A percentile compares a stretch with the other conserved stretches of the same genome.
These are phyloP conservation scores for Malus fusca DNA, from an alignment of 306 rosid species.

Conservation along the genomic window DNA sequence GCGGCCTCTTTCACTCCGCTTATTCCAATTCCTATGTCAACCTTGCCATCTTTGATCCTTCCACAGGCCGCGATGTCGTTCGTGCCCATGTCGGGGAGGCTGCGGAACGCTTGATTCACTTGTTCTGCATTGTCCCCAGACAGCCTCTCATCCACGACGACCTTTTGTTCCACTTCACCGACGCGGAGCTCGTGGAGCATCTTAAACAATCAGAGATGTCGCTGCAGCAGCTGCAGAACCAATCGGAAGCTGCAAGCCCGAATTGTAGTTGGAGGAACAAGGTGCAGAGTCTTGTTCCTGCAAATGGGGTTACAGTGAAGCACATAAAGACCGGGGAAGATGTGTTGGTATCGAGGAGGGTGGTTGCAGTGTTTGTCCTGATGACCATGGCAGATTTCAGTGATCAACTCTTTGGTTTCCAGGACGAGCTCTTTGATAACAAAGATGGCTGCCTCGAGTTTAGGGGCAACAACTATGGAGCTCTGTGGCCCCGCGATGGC, in stretches of 20 bases:
- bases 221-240: conserved; percentile 23
- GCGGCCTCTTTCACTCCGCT: conserved; percentile 90
- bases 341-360: conserved; percentile 57
- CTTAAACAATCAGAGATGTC: conserved; percentile 31
- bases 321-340: conserved; percentile 62
- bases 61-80: conserved; percentile 64
- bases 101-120: conserved; percentile 60
- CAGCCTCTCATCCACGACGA: conserved; percentile 73
- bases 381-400: conserved; percentile 88
- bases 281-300: conserved; percentile 44
- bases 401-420: conserved; percentile 68
- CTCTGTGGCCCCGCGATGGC: conserved; percentile 72
- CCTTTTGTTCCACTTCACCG: conserved; percentile 61
- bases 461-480: conserved; percentile 43
- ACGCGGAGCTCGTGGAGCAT: conserved; percentile 47
- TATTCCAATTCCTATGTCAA: conserved; percentile 90
- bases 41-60: conserved; percentile 82
- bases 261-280: conserved; percentile 57
- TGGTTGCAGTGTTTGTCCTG: conserved; percentile 56
- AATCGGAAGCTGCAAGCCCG: not conserved
- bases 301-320: conserved; percentile 45
- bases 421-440: conserved; percentile 56
- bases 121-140: conserved; percentile 74
- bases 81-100: conserved; percentile 48
- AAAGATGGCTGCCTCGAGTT: conserved; percentile 49